Evolutionary conservation across 2,329 filamentous ascomycete genomes (phyloP).

Genomic region (Exophiala viscosa): DNA sequence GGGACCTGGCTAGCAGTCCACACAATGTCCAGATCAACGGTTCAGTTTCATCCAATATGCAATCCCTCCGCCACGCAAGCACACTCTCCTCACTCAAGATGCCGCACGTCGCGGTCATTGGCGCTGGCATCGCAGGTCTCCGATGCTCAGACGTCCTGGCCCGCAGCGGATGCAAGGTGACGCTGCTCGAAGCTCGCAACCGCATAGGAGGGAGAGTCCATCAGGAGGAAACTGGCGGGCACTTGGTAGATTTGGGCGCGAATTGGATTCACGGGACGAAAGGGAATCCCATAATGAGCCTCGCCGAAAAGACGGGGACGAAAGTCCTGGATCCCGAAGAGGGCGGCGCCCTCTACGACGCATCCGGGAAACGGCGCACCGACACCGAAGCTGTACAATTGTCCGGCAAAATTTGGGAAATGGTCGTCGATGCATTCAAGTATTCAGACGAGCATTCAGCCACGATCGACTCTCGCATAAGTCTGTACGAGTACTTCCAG

Average conservation of each 20-base stretch:
- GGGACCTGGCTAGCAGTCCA: slow-evolving; percentile 16
- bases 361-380: slow-evolving; percentile 42
- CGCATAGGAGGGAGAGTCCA: slow-evolving; percentile 57
- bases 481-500: slow-evolving; percentile 56
- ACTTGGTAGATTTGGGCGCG: slow-evolving; percentile 58
- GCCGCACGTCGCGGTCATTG: slow-evolving; percentile 56
- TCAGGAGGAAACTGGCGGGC: slow-evolving; percentile 46
- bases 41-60: slow-evolving; percentile 2
- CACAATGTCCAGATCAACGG: slow-evolving; percentile 10
- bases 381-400: slow-evolving; percentile 34
- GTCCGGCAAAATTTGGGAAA: slow-evolving; percentile 52
- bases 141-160: slow-evolving; percentile 58
- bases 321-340: slow-evolving; percentile 51
- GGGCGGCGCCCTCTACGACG: slow-evolving; percentile 47
- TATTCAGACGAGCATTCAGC: slow-evolving; percentile 53
- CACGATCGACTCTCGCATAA: slow-evolving; percentile 50
- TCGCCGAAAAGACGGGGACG: slow-evolving; percentile 54
- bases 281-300: slow-evolving; percentile 55
- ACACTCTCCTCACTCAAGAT: slow-evolving; percentile 34
- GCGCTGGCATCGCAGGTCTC: slow-evolving; percentile 58
- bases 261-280: slow-evolving; percentile 64
- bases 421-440: slow-evolving; percentile 58
- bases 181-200: slow-evolving; percentile 58
- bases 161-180: slow-evolving; percentile 54
- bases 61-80: slow-evolving; percentile 10